A percentile compares a stretch with the other conserved stretches of the same genome.
Evolutionary conservation across 1,284 basidiomycete species (phyloP).

Genomic region (Trametes pubescens): DNA sequence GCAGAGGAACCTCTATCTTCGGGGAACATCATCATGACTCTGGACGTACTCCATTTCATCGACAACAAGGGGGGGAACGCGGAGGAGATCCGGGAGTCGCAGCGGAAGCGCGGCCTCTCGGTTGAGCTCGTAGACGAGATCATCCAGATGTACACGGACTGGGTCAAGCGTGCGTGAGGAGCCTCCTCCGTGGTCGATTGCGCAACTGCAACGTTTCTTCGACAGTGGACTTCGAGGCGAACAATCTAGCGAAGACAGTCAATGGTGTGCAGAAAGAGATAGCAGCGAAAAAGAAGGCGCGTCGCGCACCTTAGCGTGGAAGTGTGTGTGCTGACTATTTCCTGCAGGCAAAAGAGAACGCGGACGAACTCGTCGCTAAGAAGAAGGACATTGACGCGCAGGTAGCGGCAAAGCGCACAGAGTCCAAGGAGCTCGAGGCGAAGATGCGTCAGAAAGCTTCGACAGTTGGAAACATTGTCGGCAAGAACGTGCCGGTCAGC

Average conservation of each 20-base stretch:
- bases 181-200: not conserved
- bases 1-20: not conserved
- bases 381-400: slow-evolving; percentile 85
- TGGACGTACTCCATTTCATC: slow-evolving; percentile 82
- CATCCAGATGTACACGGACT: slow-evolving; percentile 90
- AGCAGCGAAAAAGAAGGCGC: slow-evolving; percentile 90
- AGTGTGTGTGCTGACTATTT: not conserved
- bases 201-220: not conserved
- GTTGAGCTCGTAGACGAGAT: slow-evolving; percentile 96
- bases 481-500: slow-evolving; percentile 86
- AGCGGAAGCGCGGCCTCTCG: slow-evolving; percentile 89
- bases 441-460: slow-evolving; percentile 84
- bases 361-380: slow-evolving; percentile 83
- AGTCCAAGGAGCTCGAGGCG: slow-evolving; percentile 79
- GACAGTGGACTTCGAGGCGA: slow-evolving; percentile 86
- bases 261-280: slow-evolving; percentile 96
- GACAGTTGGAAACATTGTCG: slow-evolving; percentile 93
- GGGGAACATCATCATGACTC: slow-evolving; percentile 58
- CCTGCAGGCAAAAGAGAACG: slow-evolving; percentile 85
- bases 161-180: slow-evolving; percentile 83
- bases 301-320: slow-evolving; percentile 1
- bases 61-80: slow-evolving; percentile 94
- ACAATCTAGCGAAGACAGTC: slow-evolving; percentile 81
- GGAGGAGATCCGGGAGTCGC: slow-evolving; percentile 92
- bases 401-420: slow-evolving; percentile 80